Evolutionary conservation across 108 stramenopile genomes (phyloP).

Genomic region (Parietichytrium sp.): DNA sequence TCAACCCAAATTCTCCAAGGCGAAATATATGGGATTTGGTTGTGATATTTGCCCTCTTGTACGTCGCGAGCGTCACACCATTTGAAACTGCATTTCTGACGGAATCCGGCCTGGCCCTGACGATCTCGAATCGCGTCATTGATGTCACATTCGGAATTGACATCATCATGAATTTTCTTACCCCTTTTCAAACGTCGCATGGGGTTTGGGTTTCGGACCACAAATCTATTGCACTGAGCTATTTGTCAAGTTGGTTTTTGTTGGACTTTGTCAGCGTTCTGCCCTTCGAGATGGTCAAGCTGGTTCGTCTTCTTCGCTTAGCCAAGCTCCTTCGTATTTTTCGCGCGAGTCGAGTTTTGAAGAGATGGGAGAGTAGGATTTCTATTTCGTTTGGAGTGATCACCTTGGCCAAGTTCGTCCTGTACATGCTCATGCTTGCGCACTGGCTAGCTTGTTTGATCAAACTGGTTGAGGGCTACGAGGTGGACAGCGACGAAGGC

Average conservation of each 20-base stretch:
- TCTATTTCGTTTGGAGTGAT: not conserved
- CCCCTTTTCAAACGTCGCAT: not conserved
- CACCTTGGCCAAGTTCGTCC: not conserved
- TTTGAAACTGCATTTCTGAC: not conserved
- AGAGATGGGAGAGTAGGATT: not conserved
- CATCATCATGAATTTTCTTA: constrained; percentile 39
- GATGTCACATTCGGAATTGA: constrained; percentile 8
- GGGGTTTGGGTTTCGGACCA: not conserved
- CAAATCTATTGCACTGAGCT: not conserved
- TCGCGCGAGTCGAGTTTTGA: constrained; percentile 20
- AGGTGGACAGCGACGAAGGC: not conserved
- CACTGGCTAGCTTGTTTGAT: constrained; percentile 37
- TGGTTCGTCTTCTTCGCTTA: constrained; percentile 26
- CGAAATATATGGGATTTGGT: constrained; percentile 20
- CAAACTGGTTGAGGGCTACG: not conserved
- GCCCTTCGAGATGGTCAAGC: not conserved
- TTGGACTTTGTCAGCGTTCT: constrained; percentile 3
- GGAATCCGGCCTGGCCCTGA: not conserved
- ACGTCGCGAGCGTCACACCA: not conserved
- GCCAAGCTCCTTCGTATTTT: constrained; percentile 26
- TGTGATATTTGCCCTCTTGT: constrained; percentile 27
- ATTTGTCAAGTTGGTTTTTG: not conserved
- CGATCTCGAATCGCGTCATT: not conserved
- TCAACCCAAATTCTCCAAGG: not conserved
- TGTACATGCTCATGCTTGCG: not conserved